Evolutionary conservation across 176 grass and related monocot species (phyloP).

Genomic region (Lolium multiflorum): DNA sequence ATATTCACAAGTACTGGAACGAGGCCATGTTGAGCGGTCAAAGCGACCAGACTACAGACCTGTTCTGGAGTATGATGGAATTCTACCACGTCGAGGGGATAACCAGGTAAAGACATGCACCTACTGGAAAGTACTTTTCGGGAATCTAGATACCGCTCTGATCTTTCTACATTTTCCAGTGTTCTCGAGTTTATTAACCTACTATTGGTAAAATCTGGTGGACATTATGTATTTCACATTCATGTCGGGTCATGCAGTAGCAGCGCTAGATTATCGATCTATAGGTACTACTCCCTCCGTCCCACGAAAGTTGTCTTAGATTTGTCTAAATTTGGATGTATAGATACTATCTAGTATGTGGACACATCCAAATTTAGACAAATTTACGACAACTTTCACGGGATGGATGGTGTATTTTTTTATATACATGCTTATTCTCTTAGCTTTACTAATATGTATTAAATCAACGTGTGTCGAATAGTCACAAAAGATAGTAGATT

Average conservation of each 20-base stretch:
- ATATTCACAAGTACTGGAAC: slow-evolving; percentile 71
- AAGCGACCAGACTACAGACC: slow-evolving; percentile 83
- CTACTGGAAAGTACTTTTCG: background rate
- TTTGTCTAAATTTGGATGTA: too few species aligned
- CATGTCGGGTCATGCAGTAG: slow-evolving; percentile 14
- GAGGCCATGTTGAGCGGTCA: slow-evolving; percentile 67
- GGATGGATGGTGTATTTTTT: too few species aligned
- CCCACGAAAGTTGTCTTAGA: too few species aligned
- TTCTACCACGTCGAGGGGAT: slow-evolving; percentile 54
- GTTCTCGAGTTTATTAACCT: slow-evolving; percentile 13
- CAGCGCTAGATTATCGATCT: slow-evolving; percentile 13
- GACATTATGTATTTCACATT: slow-evolving; percentile 29
- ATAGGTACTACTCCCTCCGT: background rate
- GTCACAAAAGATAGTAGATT: slow-evolving; percentile 25
- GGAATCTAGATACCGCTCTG: slow-evolving; percentile 6
- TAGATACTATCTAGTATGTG: too few species aligned
- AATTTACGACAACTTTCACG: too few species aligned
- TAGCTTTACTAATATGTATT: slow-evolving; percentile 25
- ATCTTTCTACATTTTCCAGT: slow-evolving; percentile 26
- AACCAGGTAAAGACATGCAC: slow-evolving; percentile 63
- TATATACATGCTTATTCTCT: background rate
- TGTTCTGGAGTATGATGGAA: slow-evolving; percentile 84
- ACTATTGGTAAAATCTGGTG: background rate
- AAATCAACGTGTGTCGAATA: slow-evolving; percentile 14
- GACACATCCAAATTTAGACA: too few species aligned